Conservation (phyloP, 139 green algal genomes). For the Tetradesmus obliquus region DNA sequence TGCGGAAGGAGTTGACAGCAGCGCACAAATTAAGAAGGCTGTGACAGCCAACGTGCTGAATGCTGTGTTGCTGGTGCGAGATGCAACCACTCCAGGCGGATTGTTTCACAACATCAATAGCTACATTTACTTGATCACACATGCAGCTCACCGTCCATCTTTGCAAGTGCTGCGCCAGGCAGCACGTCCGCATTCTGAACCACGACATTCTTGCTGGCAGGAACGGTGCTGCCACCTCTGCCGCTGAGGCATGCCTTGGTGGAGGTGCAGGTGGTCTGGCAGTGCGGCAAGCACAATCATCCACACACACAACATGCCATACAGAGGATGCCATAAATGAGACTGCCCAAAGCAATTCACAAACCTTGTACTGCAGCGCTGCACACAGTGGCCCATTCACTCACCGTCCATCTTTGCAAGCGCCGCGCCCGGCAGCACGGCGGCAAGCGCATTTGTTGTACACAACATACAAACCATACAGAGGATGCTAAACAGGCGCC, state of each 20-base stretch:
- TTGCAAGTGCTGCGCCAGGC: background rate
- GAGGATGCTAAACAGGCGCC: background rate
- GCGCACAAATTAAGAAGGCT: too few species aligned
- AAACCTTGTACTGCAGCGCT: background rate
- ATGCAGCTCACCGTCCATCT: background rate
- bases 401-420: constrained; percentile 5
- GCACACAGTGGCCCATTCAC: background rate
- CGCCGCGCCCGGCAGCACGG: background rate
- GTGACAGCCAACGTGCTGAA: too few species aligned
- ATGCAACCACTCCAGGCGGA: too few species aligned
- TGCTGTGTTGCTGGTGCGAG: too few species aligned
- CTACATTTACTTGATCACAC: too few species aligned
- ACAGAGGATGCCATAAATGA: background rate
- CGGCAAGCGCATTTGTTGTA: background rate
- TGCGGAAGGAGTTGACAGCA: too few species aligned
- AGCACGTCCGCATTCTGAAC: background rate
- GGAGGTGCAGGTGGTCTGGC: constrained; percentile 47
- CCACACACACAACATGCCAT: too few species aligned
- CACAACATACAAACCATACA: too few species aligned
- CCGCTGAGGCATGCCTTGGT: constrained; percentile 45
- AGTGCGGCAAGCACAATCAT: background rate
- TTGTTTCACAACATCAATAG: too few species aligned
- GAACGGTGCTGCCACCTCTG: background rate
- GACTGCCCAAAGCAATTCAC: background rate
- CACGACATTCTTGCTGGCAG: background rate